phyloP scores from a whole-genome alignment of 192 early-diverging fungal genomes.

The Linnemannia zychae region DNA sequence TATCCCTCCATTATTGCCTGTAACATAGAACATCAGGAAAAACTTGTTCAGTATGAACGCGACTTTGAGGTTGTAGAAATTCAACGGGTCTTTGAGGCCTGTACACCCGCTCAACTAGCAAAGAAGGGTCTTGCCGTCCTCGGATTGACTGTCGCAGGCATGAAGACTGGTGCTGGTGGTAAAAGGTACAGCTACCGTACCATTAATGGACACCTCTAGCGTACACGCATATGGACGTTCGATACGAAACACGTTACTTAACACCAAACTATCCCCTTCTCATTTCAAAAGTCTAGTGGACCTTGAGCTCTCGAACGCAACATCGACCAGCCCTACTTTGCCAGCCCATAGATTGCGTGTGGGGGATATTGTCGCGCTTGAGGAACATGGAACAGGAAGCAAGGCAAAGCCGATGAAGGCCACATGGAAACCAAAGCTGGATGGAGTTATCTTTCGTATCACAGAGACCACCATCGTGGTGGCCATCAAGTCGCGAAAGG shows the following conservation, averaged over 20 bases:
- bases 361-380: conserved; percentile 82
- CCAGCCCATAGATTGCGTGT: conserved; percentile 71
- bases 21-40: conserved; percentile 62
- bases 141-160: conserved; percentile 68
- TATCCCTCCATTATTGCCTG: not conserved
- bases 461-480: conserved; percentile 73
- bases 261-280: not conserved
- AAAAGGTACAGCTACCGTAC: conserved; percentile 60
- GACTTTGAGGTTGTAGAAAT: conserved; percentile 64
- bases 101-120: conserved; percentile 73
- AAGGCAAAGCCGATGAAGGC: conserved; percentile 60
- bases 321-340: conserved; percentile 61
- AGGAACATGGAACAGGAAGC: conserved; percentile 61
- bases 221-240: not conserved
- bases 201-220: not conserved
- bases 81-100: conserved; percentile 55
- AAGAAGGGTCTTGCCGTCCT: conserved; percentile 74
- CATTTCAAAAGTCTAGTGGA: conserved; percentile 65
- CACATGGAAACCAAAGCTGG: conserved; percentile 43
- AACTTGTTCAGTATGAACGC: conserved; percentile 68
- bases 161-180: conserved; percentile 79
- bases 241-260: not conserved
- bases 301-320: conserved; percentile 70
- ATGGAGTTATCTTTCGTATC: conserved; percentile 70
- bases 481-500: conserved; percentile 62